Percentiles rank a stretch among this genome's conserved stretches.
Evolutionary conservation across 2,329 filamentous ascomycete species (phyloP).

Genomic region (Iodosphaeria phyllophila): DNA sequence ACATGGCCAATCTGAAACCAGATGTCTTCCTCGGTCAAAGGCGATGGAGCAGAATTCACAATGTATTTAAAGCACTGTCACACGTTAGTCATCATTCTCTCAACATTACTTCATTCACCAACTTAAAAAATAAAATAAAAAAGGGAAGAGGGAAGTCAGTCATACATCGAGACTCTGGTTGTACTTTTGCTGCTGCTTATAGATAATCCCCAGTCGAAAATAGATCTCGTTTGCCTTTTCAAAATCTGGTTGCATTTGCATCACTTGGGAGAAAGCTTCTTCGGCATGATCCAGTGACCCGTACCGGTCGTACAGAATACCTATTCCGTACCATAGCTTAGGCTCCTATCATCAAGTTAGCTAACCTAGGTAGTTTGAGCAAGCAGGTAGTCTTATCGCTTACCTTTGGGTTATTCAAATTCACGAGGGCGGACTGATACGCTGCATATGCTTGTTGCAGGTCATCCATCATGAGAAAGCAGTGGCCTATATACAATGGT

Average conservation of each 20-base stretch:
- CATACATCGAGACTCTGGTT: conserved; percentile 74
- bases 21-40: conserved; percentile 91
- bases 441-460: conserved; percentile 91
- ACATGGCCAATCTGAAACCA: conserved; percentile 99
- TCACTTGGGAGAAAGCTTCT: conserved; percentile 94
- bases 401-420: conserved; percentile 85
- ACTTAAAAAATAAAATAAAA: too few relatives aligned
- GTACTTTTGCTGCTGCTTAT: conserved; percentile 96
- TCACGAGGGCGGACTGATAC: conserved; percentile 88
- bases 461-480: conserved; percentile 97
- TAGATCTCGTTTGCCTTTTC: conserved; percentile 99
- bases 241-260: conserved; percentile 95
- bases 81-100: conserved; percentile 12
- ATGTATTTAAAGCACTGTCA: conserved; percentile 93
- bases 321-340: conserved; percentile 97
- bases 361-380: background rate
- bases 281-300: conserved; percentile 93
- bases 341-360: conserved; percentile 46
- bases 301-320: conserved; percentile 91
- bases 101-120: too few relatives aligned
- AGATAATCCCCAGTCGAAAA: conserved; percentile 96
- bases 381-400: conserved; percentile 8
- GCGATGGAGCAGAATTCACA: conserved; percentile 76
- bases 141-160: conserved; percentile 4
- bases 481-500: conserved; percentile 49